Conservation (phyloP, 208 protist species). For the Wallacemonas sp. region DNA sequence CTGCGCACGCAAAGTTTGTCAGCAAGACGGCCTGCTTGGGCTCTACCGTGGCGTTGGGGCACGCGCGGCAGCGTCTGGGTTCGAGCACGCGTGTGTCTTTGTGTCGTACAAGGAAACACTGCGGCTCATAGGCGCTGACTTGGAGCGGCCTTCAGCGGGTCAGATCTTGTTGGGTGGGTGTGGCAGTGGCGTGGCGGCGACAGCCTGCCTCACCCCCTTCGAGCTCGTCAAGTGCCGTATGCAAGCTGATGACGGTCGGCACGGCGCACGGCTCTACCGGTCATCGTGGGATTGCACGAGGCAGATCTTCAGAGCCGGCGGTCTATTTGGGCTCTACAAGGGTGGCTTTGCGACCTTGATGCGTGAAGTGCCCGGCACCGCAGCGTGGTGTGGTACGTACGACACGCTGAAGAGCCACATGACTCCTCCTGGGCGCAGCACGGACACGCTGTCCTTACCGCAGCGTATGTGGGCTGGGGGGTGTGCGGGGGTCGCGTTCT, state of each 20-base stretch:
- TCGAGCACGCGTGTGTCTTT: conserved; percentile 84
- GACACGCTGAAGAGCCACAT: conserved; percentile 65
- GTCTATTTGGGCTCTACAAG: conserved; percentile 64
- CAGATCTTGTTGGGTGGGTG: conserved; percentile 63
- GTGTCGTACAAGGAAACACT: conserved; percentile 76
- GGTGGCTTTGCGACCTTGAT: conserved; percentile 65
- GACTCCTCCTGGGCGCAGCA: conserved; percentile 33
- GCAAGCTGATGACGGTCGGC: conserved; percentile 58
- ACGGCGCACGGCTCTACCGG: conserved; percentile 28
- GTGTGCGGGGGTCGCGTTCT: conserved; percentile 73
- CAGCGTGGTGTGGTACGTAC: conserved; percentile 85
- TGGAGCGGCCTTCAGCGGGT: conserved; percentile 31
- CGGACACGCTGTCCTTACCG: conserved; percentile 38
- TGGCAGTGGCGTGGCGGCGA: conserved; percentile 60
- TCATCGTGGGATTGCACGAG: conserved; percentile 56
- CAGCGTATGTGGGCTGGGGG: conserved; percentile 78
- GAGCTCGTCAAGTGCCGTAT: conserved; percentile 88
- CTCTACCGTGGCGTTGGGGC: conserved; percentile 81
- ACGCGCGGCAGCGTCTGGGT: conserved; percentile 56
- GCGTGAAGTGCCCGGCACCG: conserved; percentile 83
- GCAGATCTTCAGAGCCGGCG: conserved; percentile 31
- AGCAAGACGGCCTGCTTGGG: conserved; percentile 58
- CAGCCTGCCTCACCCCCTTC: conserved; percentile 74
- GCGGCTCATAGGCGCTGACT: conserved; percentile 40
- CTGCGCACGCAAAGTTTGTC: conserved; percentile 46